A percentile compares a stretch with the other conserved stretches of the same genome.
phyloP scores from a whole-genome alignment of 805 yeast genomes.

The Candida xyloterini region DNA sequence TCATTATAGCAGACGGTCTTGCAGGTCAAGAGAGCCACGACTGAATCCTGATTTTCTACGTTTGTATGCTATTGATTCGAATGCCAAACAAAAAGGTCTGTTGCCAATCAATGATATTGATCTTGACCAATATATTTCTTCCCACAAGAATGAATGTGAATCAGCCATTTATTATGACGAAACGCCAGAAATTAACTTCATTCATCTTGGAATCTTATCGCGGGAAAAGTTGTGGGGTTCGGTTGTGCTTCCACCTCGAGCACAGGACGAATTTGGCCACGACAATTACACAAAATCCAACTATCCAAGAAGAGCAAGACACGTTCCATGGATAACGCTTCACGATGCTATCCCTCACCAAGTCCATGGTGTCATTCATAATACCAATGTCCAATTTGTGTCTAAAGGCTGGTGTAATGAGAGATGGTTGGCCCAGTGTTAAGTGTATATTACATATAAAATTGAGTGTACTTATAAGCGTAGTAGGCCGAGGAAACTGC shows the following conservation, averaged over 20 bases:
- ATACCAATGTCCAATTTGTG: slow-evolving; percentile 35
- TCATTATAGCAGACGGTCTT: slow-evolving; percentile 5
- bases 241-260: slow-evolving; percentile 50
- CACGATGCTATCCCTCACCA: slow-evolving; percentile 6
- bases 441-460: slow-evolving; percentile 38
- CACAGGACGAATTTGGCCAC: slow-evolving; percentile 28
- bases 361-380: slow-evolving; percentile 17
- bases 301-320: slow-evolving; percentile 3
- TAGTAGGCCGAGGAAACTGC: slow-evolving; percentile 64
- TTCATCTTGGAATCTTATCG: slow-evolving; percentile 40
- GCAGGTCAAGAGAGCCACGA: slow-evolving; percentile 42
- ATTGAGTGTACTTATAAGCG: slow-evolving; percentile 70
- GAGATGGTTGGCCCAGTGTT: slow-evolving; percentile 32
- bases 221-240: slow-evolving; percentile 51
- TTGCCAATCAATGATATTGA: slow-evolving; percentile 36
- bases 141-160: slow-evolving; percentile 6
- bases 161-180: slow-evolving; percentile 14
- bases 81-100: slow-evolving; percentile 33
- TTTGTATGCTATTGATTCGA: slow-evolving; percentile 46
- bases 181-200: slow-evolving; percentile 1
- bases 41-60: slow-evolving; percentile 47
- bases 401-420: slow-evolving; percentile 44
- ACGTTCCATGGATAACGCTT: slow-evolving; percentile 17
- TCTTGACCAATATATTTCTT: slow-evolving; percentile 33
- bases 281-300: slow-evolving; percentile 5